phyloP scores from a whole-genome alignment of 73 alveolate genomes.

The Breviolum minutum region DNA sequence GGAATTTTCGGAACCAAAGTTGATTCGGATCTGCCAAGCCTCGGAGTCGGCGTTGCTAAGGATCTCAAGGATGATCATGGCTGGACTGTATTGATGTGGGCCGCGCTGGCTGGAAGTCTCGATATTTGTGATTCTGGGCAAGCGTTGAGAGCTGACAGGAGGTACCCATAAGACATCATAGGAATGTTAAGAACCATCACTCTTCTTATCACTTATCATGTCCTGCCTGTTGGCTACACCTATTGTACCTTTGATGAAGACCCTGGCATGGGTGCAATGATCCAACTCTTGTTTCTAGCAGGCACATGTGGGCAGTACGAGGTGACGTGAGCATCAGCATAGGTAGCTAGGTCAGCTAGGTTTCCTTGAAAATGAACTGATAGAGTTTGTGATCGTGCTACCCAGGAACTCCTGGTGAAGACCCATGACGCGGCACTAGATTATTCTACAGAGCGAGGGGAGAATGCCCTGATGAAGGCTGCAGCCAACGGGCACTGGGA shows the following conservation, averaged over 20 bases:
- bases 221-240: no score
- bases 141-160: no score
- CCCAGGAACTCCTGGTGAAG: constrained; percentile 49
- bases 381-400: not conserved
- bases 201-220: no score
- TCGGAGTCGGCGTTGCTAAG: no score
- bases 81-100: constrained; percentile 92
- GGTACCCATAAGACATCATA: no score
- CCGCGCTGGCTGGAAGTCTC: constrained; percentile 63
- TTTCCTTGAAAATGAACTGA: not conserved
- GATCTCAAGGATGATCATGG: constrained; percentile 83
- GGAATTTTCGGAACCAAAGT: not conserved
- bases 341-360: no score
- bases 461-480: constrained; percentile 83
- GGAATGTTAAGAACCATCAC: no score
- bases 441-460: constrained; percentile 80
- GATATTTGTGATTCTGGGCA: constrained; percentile 61
- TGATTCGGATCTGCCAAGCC: not conserved
- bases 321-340: no score
- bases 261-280: no score
- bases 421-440: constrained; percentile 41
- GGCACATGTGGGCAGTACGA: no score
- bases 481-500: constrained; percentile 91
- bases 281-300: no score
- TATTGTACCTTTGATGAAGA: no score